Evolutionary conservation across 2,329 filamentous ascomycete species (phyloP).

Genomic region (Xylariaceae sp.): DNA sequence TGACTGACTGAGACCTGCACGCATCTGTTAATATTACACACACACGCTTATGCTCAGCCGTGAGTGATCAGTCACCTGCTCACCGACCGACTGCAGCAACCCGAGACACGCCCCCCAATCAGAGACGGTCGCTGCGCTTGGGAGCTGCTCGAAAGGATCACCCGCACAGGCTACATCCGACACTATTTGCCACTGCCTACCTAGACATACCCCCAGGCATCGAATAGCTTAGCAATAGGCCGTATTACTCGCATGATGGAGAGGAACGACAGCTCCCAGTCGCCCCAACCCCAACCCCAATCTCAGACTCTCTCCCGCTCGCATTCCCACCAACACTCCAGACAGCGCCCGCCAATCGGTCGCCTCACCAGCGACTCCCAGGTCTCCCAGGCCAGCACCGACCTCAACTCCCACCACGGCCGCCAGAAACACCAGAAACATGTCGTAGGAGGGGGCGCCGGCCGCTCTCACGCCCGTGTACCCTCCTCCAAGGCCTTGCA

Average conservation of each 20-base stretch:
- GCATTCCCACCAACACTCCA: slow-evolving; percentile 18
- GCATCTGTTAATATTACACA: too few species aligned
- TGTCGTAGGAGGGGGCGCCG: slow-evolving; percentile 41
- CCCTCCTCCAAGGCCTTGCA: slow-evolving; percentile 50
- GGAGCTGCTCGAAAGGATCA: background rate
- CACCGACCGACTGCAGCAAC: slow-evolving; percentile 4
- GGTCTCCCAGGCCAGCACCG: slow-evolving; percentile 33
- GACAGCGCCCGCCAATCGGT: slow-evolving; percentile 40
- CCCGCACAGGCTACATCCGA: slow-evolving; percentile 5
- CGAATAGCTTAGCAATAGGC: too few species aligned
- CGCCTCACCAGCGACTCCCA: slow-evolving; percentile 33
- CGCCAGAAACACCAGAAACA: slow-evolving; percentile 39
- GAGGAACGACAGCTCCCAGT: slow-evolving; percentile 39
- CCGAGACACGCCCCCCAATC: slow-evolving; percentile 2
- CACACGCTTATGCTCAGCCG: background rate
- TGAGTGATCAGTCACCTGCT: background rate
- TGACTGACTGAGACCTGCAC: too few species aligned
- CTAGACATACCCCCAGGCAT: too few species aligned
- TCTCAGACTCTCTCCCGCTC: too few species aligned
- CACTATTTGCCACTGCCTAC: too few species aligned
- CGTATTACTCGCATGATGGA: too few species aligned
- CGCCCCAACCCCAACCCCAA: slow-evolving; percentile 25
- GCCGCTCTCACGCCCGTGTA: slow-evolving; percentile 49
- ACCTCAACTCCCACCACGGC: slow-evolving; percentile 23
- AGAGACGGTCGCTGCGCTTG: slow-evolving; percentile 1